A percentile compares a stretch with the other conserved stretches of the same genome.
Conservation (phyloP, 129 eudicot genomes). For the Escallonia rubra region DNA sequence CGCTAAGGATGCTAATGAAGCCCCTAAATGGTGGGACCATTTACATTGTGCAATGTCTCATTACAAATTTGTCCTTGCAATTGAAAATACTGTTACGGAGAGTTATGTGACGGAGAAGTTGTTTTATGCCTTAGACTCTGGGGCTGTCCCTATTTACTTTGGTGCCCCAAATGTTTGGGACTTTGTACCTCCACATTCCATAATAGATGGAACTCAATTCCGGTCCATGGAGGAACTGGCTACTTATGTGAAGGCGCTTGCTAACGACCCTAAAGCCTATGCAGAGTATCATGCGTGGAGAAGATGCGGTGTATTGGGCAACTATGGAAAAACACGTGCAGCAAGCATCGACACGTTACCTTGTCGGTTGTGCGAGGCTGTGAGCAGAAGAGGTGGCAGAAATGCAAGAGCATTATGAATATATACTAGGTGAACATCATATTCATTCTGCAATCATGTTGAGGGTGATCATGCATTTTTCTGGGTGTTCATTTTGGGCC, state of each 20-base stretch:
- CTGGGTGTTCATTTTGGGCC: too few relatives aligned
- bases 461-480: too few relatives aligned
- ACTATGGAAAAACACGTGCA: slow-evolving; percentile 65
- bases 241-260: slow-evolving; percentile 63
- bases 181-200: slow-evolving; percentile 93
- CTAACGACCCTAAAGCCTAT: slow-evolving; percentile 86
- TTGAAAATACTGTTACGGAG: slow-evolving; percentile 83
- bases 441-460: too few relatives aligned
- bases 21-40: slow-evolving; percentile 99
- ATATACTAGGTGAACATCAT: too few relatives aligned
- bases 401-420: slow-evolving; percentile 41
- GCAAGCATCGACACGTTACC: slow-evolving; percentile 85
- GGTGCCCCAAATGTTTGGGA: slow-evolving; percentile 97
- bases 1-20: slow-evolving; percentile 38
- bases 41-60: slow-evolving; percentile 96
- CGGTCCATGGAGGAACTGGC: slow-evolving; percentile 74
- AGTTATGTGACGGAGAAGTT: slow-evolving; percentile 94
- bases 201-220: slow-evolving; percentile 76
- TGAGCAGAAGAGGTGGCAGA: slow-evolving; percentile 76
- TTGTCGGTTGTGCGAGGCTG: slow-evolving; percentile 76
- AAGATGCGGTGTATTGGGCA: slow-evolving; percentile 86
- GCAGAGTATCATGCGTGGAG: slow-evolving; percentile 98
- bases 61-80: slow-evolving; percentile 80
- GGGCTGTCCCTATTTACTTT: slow-evolving; percentile 88
- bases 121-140: slow-evolving; percentile 86